Evolutionary conservation across 495 filamentous ascomycete species (phyloP).

Genomic region (Xylaria grammica): DNA sequence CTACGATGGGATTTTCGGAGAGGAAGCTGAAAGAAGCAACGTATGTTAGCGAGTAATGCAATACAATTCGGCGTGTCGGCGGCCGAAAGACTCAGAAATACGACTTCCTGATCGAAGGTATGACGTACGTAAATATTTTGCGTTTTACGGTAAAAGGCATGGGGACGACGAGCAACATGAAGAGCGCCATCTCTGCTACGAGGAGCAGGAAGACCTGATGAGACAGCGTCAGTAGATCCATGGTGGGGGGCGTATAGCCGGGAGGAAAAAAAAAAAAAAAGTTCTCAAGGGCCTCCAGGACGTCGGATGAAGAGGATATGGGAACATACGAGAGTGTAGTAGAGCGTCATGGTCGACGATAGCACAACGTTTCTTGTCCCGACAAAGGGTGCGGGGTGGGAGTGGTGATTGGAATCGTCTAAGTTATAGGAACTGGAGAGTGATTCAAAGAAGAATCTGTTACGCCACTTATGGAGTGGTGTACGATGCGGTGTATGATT

Average conservation of each 20-base stretch:
- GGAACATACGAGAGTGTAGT: constrained; percentile 89
- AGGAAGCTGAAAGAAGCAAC: constrained; percentile 57
- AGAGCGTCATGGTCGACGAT: constrained; percentile 86
- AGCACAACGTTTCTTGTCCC: constrained; percentile 10
- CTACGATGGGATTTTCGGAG: constrained; percentile 75
- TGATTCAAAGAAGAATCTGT: neutral
- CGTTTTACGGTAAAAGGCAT: constrained; percentile 85
- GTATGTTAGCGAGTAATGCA: constrained; percentile 1
- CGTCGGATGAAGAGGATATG: neutral
- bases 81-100: neutral
- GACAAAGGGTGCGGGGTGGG: constrained; percentile 30
- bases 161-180: constrained; percentile 89
- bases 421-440: neutral
- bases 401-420: constrained; percentile 23
- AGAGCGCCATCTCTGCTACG: constrained; percentile 90
- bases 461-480: neutral
- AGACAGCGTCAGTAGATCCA: constrained; percentile 36
- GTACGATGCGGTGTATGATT: neutral
- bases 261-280: too few species aligned
- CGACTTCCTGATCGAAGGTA: neutral
- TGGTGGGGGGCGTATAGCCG: too few species aligned
- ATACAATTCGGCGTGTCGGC: neutral
- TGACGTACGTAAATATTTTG: constrained; percentile 82
- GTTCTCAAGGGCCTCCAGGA: neutral
- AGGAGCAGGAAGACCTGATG: constrained; percentile 88